These are phyloP conservation scores for Typha latifolia DNA, from an alignment of 176 grass and related monocot genomes.

Conservation along the genomic window DNA sequence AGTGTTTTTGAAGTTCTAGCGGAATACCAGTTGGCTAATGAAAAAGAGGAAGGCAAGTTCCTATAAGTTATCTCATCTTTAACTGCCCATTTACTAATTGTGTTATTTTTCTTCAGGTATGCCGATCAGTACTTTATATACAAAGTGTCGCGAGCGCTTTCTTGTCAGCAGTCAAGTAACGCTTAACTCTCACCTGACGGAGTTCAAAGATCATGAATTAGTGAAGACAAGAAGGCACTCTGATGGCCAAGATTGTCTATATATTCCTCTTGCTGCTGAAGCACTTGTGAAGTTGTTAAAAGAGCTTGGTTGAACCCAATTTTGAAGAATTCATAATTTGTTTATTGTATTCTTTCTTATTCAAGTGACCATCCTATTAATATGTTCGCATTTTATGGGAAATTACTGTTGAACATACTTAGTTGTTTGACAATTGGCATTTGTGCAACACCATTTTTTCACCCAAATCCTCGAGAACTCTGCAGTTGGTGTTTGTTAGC, in stretches of 20 bases:
- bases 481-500: too few species aligned
- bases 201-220: slow-evolving; percentile 94
- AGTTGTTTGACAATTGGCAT: too few species aligned
- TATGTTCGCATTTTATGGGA: too few species aligned
- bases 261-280: slow-evolving; percentile 67
- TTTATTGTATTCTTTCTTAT: too few species aligned
- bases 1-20: slow-evolving; percentile 94
- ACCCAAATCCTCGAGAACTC: too few species aligned
- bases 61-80: neutral
- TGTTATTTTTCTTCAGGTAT: slow-evolving; percentile 60
- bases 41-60: slow-evolving; percentile 81
- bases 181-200: slow-evolving; percentile 77
- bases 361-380: too few species aligned
- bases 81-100: neutral
- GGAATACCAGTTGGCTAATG: slow-evolving; percentile 72
- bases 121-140: slow-evolving; percentile 67
- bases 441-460: too few species aligned
- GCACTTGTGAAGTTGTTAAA: slow-evolving; percentile 64
- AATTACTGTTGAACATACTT: too few species aligned
- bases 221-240: slow-evolving; percentile 79
- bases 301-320: slow-evolving; percentile 40
- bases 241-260: slow-evolving; percentile 82
- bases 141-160: slow-evolving; percentile 81
- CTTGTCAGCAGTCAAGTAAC: slow-evolving; percentile 92
- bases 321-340: too few species aligned